Evolutionary conservation across 106 monocot species (phyloP), one percentile per base, ranked within the genome.

Genomic region (Cymbidium sinense): DNA sequence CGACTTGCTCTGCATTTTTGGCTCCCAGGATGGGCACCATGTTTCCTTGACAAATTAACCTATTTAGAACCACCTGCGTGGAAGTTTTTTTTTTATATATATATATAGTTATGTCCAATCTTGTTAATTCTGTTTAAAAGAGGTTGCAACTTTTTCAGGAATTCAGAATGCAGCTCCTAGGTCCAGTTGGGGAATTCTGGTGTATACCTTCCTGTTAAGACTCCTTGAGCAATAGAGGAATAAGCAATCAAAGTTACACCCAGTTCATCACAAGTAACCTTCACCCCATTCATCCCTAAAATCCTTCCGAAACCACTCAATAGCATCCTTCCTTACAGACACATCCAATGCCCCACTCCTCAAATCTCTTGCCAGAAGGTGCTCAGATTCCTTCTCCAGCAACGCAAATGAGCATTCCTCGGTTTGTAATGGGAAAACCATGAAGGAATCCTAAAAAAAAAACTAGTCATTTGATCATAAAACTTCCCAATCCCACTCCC

Each of bases 201-300:
- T 1, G 95, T 92, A 70, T 99, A 99, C 52, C 95, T 99, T 75
- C 99, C 99, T 20, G 95, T 95, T 39, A 99, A 87, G 31, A 70
- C 78, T 71, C 99, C 99, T 95, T 99, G 99, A 64, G 95, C 94
- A 33, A 99, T 99, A 13, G 99, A 95, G 70, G 95, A 95, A 82
- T 99, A 99, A 52, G 99, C 99, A 54, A 99, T 99, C 81, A 99
- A 80, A 83, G 99, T 92, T 75, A 99, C 81, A 34, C 94, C 92
- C 7, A 95, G 85, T 82, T 99, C 99, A 85, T 99, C 90, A 61
- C 99, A 99, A 61, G 99, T 72, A 34, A 95, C 85, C 80, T 95
- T 95, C 44, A 99, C 99, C 31, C 99, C 95, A 83, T 99, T 99
- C 73, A 86, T 84, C 81, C 95, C 99, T 4, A 95, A 95, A 77